Conservation (phyloP, 495 filamentous ascomycete species). For the Daldinia concentrica region DNA sequence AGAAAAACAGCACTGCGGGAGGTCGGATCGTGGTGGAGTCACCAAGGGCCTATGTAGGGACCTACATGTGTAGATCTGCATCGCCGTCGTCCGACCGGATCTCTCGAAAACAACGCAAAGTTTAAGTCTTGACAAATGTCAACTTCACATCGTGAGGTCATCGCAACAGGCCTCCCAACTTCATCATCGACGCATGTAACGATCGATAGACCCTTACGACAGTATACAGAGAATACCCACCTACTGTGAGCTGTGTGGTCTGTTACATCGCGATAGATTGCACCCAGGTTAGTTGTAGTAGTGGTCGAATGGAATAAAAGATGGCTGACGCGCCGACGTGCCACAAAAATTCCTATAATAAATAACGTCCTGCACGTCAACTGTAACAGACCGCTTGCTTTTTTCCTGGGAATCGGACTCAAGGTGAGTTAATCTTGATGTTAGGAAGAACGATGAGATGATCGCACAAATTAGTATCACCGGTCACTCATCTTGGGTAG, state of each 20-base stretch:
- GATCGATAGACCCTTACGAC: slow-evolving; percentile 10
- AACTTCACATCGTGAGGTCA: slow-evolving; percentile 29
- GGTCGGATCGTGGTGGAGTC: slow-evolving; percentile 33
- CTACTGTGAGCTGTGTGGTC: neutral
- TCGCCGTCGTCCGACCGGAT: slow-evolving; percentile 30
- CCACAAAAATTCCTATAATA: slow-evolving; percentile 15
- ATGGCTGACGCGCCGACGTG: slow-evolving; percentile 27
- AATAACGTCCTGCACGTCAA: slow-evolving; percentile 15
- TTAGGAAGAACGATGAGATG: slow-evolving; percentile 15
- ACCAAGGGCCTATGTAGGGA: slow-evolving; percentile 24
- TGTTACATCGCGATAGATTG: slow-evolving; percentile 39
- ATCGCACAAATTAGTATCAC: slow-evolving; percentile 27
- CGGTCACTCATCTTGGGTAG: slow-evolving; percentile 3
- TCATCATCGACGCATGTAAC: slow-evolving; percentile 12
- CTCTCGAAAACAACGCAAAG: slow-evolving; percentile 31
- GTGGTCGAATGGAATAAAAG: slow-evolving; percentile 33
- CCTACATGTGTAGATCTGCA: slow-evolving; percentile 36
- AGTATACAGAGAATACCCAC: slow-evolving; percentile 4
- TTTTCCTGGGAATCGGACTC: slow-evolving; percentile 12
- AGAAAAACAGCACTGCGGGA: slow-evolving; percentile 13
- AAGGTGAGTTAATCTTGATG: slow-evolving; percentile 24
- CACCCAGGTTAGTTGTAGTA: slow-evolving; percentile 18
- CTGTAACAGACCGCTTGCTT: slow-evolving; percentile 21
- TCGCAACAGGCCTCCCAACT: slow-evolving; percentile 14
- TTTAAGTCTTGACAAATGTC: slow-evolving; percentile 12